Evolutionary conservation across 805 yeast genomes (phyloP).

Genomic region (Candida orba): DNA sequence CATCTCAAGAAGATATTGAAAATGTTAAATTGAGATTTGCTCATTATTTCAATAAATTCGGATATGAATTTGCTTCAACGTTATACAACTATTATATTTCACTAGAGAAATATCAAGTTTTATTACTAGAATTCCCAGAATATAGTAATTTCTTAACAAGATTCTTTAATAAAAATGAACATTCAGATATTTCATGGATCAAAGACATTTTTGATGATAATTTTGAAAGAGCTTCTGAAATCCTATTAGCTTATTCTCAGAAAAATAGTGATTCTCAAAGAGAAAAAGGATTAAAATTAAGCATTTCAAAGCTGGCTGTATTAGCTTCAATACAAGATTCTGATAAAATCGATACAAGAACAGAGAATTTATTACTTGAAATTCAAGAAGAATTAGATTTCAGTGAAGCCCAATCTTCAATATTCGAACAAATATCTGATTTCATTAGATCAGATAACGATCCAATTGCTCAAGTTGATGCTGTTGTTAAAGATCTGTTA

Average conservation of each 20-base stretch:
- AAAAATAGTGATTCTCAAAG: constrained; percentile 34
- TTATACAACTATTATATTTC: constrained; percentile 54
- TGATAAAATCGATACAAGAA: constrained; percentile 3
- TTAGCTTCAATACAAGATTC: constrained; percentile 32
- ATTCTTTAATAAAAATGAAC: constrained; percentile 44
- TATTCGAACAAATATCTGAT: constrained; percentile 24
- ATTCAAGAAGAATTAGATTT: constrained; percentile 45
- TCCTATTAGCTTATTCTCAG: constrained; percentile 37
- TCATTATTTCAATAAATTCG: constrained; percentile 52
- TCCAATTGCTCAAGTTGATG: constrained; percentile 19
- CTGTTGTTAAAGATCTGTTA: constrained; percentile 20
- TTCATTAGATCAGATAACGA: constrained; percentile 24
- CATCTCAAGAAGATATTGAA: constrained; percentile 14
- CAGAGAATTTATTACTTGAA: constrained; percentile 27
- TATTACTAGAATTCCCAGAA: constrained; percentile 52
- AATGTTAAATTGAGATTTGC: constrained; percentile 29
- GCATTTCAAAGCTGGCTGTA: constrained; percentile 64
- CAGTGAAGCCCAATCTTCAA: constrained; percentile 41
- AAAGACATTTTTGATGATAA: constrained; percentile 47
- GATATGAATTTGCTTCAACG: constrained; percentile 59
- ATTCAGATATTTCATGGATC: constrained; percentile 66
- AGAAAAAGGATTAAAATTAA: constrained; percentile 49
- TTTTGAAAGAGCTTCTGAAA: constrained; percentile 42
- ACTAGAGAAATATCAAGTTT: constrained; percentile 41
- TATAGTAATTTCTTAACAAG: constrained; percentile 40